Conservation (phyloP, 2,329 filamentous ascomycete species). For the Kalmusia sp. region DNA sequence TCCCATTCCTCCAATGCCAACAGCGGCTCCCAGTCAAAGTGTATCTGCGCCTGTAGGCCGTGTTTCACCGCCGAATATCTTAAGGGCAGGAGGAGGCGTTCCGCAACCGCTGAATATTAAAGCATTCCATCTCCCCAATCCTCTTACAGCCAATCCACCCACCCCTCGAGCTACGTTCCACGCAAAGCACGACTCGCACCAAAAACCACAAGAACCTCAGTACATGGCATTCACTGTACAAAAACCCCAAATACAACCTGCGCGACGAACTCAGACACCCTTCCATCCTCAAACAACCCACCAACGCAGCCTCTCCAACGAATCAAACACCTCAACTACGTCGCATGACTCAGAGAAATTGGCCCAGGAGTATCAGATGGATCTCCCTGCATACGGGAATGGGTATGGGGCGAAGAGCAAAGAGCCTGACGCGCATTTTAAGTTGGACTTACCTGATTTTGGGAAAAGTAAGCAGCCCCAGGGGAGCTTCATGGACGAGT, state of each 20-base stretch:
- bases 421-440: neutral
- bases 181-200: slow-evolving; percentile 14
- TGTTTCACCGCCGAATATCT: neutral
- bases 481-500: neutral
- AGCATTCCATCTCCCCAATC: slow-evolving; percentile 4
- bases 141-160: slow-evolving; percentile 8
- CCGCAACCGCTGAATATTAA: neutral
- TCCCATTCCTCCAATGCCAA: neutral
- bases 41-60: neutral
- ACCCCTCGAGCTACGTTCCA: neutral
- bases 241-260: neutral
- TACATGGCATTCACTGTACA: slow-evolving; percentile 4
- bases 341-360: slow-evolving; percentile 27
- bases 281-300: slow-evolving; percentile 14
- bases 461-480: neutral
- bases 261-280: neutral
- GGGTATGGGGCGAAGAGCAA: slow-evolving; percentile 21
- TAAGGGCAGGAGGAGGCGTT: neutral
- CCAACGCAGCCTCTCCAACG: slow-evolving; percentile 18
- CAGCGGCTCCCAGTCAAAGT: neutral
- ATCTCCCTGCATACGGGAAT: slow-evolving; percentile 25
- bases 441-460: neutral
- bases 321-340: slow-evolving; percentile 16
- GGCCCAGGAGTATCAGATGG: slow-evolving; percentile 33
- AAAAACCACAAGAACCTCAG: neutral